Evolutionary conservation across 2,329 filamentous ascomycete species (phyloP).

Genomic region (Alternaria brassicicola): DNA sequence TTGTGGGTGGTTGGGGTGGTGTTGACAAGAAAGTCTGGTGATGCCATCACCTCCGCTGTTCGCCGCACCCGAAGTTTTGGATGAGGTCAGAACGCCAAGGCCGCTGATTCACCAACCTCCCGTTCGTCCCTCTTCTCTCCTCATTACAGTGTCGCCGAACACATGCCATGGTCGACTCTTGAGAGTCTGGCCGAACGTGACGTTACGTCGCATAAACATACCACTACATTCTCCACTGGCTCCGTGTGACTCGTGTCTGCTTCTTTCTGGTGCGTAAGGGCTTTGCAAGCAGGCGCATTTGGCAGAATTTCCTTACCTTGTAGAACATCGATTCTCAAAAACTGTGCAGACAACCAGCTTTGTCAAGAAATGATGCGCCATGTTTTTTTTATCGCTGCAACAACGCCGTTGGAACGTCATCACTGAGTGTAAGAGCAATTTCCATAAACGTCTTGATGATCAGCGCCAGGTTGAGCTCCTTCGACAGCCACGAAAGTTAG

Average conservation of each 20-base stretch:
- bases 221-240: background rate
- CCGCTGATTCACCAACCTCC: slow-evolving; percentile 17
- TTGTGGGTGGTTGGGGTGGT: slow-evolving; percentile 25
- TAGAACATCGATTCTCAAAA: background rate
- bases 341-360: background rate
- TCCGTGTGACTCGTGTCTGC: too few species aligned
- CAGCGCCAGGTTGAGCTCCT: background rate
- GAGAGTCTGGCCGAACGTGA: background rate
- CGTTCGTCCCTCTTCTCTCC: slow-evolving; percentile 1
- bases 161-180: background rate
- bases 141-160: too few species aligned
- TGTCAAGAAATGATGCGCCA: background rate
- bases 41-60: slow-evolving; percentile 29
- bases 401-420: background rate
- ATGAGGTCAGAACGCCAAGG: slow-evolving; percentile 41
- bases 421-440: background rate
- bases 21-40: slow-evolving; percentile 20
- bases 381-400: background rate
- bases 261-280: too few species aligned
- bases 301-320: background rate
- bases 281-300: background rate
- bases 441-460: background rate
- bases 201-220: background rate
- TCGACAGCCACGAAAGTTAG: background rate
- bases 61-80: slow-evolving; percentile 32